Percentiles rank a stretch among this genome's conserved stretches.
These are phyloP conservation scores for Globisporangium heterothallicum DNA, from an alignment of 352 stramenopile genomes.

Conservation along the genomic window DNA sequence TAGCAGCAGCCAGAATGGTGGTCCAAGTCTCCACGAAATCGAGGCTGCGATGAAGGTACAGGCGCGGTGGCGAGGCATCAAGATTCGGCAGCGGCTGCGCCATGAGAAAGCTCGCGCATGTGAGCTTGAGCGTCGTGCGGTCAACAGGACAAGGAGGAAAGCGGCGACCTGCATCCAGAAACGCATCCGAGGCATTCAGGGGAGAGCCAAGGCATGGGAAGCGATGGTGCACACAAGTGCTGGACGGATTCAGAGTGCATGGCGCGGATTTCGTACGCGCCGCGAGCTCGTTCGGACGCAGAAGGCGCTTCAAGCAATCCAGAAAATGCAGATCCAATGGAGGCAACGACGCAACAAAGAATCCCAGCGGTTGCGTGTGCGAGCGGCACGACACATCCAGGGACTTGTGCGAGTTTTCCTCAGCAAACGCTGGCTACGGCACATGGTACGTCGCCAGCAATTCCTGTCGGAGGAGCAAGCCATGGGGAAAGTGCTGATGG, in stretches of 20 bases:
- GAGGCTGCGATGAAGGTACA: slow-evolving; percentile 40
- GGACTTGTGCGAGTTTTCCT: slow-evolving; percentile 28
- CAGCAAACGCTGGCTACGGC: slow-evolving; percentile 29
- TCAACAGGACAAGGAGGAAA: slow-evolving; percentile 21
- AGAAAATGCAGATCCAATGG: slow-evolving; percentile 47
- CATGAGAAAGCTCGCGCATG: slow-evolving; percentile 26
- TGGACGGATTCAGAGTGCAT: slow-evolving; percentile 43
- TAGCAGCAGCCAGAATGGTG: not conserved
- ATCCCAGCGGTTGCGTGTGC: slow-evolving; percentile 15
- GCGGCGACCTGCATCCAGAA: slow-evolving; percentile 55
- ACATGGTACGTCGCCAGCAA: slow-evolving; percentile 38
- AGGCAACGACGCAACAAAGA: slow-evolving; percentile 24
- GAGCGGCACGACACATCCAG: slow-evolving; percentile 36
- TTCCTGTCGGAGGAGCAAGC: slow-evolving; percentile 43
- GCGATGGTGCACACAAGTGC: slow-evolving; percentile 35
- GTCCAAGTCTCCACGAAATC: slow-evolving; percentile 13
- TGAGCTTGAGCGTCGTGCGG: slow-evolving; percentile 22
- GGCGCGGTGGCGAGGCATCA: slow-evolving; percentile 40
- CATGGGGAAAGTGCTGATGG: slow-evolving; percentile 45
- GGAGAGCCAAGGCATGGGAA: slow-evolving; percentile 31
- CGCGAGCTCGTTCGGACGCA: slow-evolving; percentile 37
- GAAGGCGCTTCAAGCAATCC: slow-evolving; percentile 35
- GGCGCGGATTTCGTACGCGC: slow-evolving; percentile 45
- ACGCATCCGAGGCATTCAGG: slow-evolving; percentile 46
- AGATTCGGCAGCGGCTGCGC: slow-evolving; percentile 33